Evolutionary conservation across 1,284 basidiomycete genomes (phyloP), one percentile per base, ranked within the genome.

Genomic region (Cystobasidium pallidum): DNA sequence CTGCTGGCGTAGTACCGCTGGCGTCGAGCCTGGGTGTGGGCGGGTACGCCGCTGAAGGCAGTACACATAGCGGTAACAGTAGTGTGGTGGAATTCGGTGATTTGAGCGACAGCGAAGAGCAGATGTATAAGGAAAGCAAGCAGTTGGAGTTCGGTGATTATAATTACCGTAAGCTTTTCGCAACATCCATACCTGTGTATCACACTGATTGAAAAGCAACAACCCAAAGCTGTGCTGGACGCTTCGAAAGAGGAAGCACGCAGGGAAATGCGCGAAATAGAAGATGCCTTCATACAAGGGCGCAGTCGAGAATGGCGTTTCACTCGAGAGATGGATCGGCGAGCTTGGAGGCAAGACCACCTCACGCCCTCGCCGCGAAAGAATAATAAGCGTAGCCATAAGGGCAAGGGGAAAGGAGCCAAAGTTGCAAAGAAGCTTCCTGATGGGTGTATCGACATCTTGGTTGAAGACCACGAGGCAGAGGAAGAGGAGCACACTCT

Each of bases 71-170:
- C 39, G 17, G 58, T 79, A 64, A 34, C 7, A 36, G 45, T 28
- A 59, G 80, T 7, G 80, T 80, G 17, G 61, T 81, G 62, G 65
- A 83, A 77, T 78, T 83, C 76, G 49, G 79, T 76, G 71, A 82
- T 76, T 74, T 72, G 80, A 70, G 80, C 17, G 83, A 86, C 30
- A 87, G 87, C 73, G 86, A 79, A 83, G 77, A 79, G 13, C 67
- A 87, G n/a, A 81, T 94, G 54, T 94, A 88, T 77, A 82, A 82
- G 21, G 84, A 89, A 63, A 88, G 89, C 77, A 85, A 86, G 76
- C 84, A 86, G 75, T 89, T 91, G 67, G 83, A 92, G 26, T 93
- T 95, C 77, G 96, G 95, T 10, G 93, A 97, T 82, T 93, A 94
- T 78, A 88, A 90, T 76, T 96, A 95, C 80, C 92, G 92, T 0